Evolutionary conservation across 202 grass and related monocot species (phyloP).

Genomic region (Zizania palustris): DNA sequence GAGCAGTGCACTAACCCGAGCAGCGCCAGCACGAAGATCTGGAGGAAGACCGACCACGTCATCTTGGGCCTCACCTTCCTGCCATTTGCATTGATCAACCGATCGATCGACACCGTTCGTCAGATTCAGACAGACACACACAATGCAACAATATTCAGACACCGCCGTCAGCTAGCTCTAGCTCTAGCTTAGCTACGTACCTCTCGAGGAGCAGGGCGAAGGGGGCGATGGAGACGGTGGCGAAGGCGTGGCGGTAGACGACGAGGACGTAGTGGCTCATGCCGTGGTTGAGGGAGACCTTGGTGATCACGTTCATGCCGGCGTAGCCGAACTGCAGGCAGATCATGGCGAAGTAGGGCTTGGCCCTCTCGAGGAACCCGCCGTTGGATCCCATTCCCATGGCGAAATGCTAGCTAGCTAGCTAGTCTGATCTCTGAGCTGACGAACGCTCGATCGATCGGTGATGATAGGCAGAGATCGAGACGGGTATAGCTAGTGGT

Average conservation of each 20-base stretch:
- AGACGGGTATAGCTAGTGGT: background rate
- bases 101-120: background rate
- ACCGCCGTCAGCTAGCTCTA: background rate
- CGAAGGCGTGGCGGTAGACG: conserved; percentile 96
- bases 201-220: conserved; percentile 87
- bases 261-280: conserved; percentile 99
- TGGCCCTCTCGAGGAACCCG: conserved; percentile 67
- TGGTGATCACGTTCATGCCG: conserved; percentile 96
- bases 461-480: background rate
- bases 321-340: conserved; percentile 97
- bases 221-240: conserved; percentile 84
- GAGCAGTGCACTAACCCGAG: conserved; percentile 68
- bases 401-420: background rate
- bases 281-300: conserved; percentile 87
- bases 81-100: conserved; percentile 29
- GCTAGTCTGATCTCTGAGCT: too few relatives aligned
- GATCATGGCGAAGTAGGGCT: conserved; percentile 93
- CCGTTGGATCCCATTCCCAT: conserved; percentile 57
- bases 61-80: conserved; percentile 91
- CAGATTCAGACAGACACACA: background rate
- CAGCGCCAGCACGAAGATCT: conserved; percentile 90
- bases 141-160: background rate
- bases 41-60: conserved; percentile 74
- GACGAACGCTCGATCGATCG: background rate
- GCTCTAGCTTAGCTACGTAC: conserved; percentile 27